These are phyloP conservation scores for Leptographium wingfieldii DNA, from an alignment of 2,329 filamentous ascomycete species.

Conservation along the genomic window DNA sequence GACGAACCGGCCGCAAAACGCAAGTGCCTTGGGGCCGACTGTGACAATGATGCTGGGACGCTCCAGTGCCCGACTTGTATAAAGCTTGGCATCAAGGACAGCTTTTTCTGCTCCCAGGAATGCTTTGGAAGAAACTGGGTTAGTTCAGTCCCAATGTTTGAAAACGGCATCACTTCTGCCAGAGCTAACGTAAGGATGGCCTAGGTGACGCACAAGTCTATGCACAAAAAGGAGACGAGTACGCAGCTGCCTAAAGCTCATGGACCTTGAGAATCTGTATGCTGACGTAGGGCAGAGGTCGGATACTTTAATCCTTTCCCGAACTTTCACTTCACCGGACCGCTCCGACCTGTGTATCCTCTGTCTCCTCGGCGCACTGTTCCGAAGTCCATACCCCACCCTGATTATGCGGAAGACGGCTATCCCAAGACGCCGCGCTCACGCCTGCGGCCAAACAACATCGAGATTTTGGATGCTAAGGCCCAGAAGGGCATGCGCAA, in stretches of 20 bases:
- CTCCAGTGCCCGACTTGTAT: slow-evolving; percentile 93
- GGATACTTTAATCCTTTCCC: slow-evolving; percentile 89
- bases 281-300: slow-evolving; percentile 75
- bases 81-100: slow-evolving; percentile 75
- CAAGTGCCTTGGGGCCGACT: slow-evolving; percentile 72
- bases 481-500: slow-evolving; percentile 85
- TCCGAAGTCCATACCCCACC: slow-evolving; percentile 67
- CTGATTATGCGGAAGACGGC: slow-evolving; percentile 81
- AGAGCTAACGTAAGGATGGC: too few relatives aligned
- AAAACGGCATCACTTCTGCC: too few relatives aligned
- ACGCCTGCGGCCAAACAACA: slow-evolving; percentile 62
- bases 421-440: slow-evolving; percentile 50
- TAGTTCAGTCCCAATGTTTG: neutral
- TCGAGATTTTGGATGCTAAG: slow-evolving; percentile 67
- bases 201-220: slow-evolving; percentile 67
- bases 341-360: slow-evolving; percentile 76
- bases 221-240: slow-evolving; percentile 71
- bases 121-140: slow-evolving; percentile 99
- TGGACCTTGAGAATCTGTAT: slow-evolving; percentile 19
- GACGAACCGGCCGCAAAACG: slow-evolving; percentile 42
- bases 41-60: slow-evolving; percentile 70
- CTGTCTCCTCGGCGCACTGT: slow-evolving; percentile 61
- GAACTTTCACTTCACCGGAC: slow-evolving; percentile 68
- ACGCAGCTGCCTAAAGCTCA: slow-evolving; percentile 57
- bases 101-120: slow-evolving; percentile 95